Percentiles rank a stretch among this genome's conserved stretches.
phyloP scores from a whole-genome alignment of 2,329 filamentous ascomycete genomes.

The Cladosporium sphaerospermum region DNA sequence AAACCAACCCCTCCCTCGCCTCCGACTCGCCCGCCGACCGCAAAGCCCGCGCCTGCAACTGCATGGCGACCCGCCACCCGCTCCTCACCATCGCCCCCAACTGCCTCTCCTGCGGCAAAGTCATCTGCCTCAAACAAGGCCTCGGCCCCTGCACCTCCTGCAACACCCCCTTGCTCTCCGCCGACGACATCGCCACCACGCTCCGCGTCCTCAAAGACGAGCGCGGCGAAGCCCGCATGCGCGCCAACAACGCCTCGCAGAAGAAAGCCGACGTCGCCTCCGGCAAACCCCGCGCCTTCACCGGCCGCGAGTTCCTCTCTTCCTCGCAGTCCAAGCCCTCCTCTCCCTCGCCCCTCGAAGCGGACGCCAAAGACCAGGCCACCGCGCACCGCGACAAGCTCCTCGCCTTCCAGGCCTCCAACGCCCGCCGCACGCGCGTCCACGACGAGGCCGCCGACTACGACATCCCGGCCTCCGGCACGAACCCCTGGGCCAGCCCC shows the following conservation, averaged over 20 bases:
- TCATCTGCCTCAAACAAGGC: slow-evolving; percentile 90
- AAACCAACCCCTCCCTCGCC: slow-evolving; percentile 70
- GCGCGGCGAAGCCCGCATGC: slow-evolving; percentile 79
- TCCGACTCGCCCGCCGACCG: slow-evolving; percentile 43
- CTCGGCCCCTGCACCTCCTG: slow-evolving; percentile 93
- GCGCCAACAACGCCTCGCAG: slow-evolving; percentile 66
- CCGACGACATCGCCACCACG: slow-evolving; percentile 75
- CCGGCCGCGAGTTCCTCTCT: slow-evolving; percentile 32
- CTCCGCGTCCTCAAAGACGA: slow-evolving; percentile 77
- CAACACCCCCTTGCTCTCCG: slow-evolving; percentile 63
- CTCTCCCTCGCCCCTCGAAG: slow-evolving; percentile 31
- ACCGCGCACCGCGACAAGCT: slow-evolving; percentile 75
- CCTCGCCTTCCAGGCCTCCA: slow-evolving; percentile 76
- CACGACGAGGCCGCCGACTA: slow-evolving; percentile 78
- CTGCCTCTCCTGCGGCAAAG: slow-evolving; percentile 86
- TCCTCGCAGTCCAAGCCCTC: slow-evolving; percentile 25
- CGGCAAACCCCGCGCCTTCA: slow-evolving; percentile 31
- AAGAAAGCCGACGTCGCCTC: slow-evolving; percentile 57
- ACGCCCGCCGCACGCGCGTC: slow-evolving; percentile 75
- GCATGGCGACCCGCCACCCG: slow-evolving; percentile 80
- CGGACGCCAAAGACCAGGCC: slow-evolving; percentile 60
- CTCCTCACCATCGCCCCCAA: slow-evolving; percentile 89
- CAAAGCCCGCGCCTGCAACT: slow-evolving; percentile 68
- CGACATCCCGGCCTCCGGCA: slow-evolving; percentile 54
- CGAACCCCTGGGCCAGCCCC: slow-evolving; percentile 77